Base-by-base conservation (phyloP, 306 rosid genomes). In the Alnus rubra region DNA sequence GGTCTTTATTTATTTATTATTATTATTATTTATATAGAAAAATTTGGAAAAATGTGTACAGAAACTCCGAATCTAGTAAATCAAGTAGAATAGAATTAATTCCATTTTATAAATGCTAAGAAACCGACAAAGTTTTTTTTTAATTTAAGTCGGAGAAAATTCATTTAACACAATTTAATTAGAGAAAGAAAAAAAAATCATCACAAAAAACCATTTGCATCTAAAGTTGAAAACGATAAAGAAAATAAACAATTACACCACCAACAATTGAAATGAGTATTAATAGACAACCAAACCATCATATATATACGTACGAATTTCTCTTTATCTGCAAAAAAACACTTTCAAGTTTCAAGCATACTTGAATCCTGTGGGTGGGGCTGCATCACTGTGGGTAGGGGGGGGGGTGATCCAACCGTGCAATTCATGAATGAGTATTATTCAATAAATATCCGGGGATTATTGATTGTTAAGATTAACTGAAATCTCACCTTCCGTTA, bases 261-360 rank as follows among this genome's bases (percentile, higher is more conserved):
- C 64, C 59, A 31, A 9, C 69, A 73, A 79, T 52, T 71, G 80
- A 73, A 82, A 79, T 80, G 84, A 80, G 89, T 82, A 23, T 23
- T 23, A 78, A 59, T 35, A 39, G 30, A 67, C 71, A 48, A 19
- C 50, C n/a, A 42, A 76, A 69, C 13, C 73, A 76, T 70, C 74
- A 62, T 52, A 28, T 72, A 18, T 58, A 16, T 23, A 23, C 28
- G 28, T 23, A 23, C 28, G 28, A 23, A 23, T 65, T 54, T 63
- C 72, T 79, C 44, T 74, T 74, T 58, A 49, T 50, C 62, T 30
- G 42, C 48, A 72, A 28, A 53, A 54, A 73, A 37, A 13, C 76
- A 23, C 28, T 23, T 23, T 23, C 28, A 23, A 23, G 28, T 71
- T 23, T 77, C 76, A n/a, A 75, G 53, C 72, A 75, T 7, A 7